These are phyloP conservation scores for Solanum corneliomulleri DNA, from an alignment of 257 asterid species.

Conservation along the genomic window DNA sequence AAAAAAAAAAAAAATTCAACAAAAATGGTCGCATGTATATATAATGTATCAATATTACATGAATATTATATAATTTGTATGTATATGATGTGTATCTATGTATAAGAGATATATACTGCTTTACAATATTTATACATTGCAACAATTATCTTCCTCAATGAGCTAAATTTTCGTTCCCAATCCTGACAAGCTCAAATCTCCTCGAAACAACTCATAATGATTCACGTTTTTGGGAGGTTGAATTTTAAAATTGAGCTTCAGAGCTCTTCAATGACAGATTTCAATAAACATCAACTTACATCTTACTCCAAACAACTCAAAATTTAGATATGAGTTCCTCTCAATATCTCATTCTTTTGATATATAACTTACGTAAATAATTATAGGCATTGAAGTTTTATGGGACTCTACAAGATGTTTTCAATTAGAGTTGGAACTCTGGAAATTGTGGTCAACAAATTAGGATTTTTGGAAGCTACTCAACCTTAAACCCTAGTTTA, in stretches of 20 bases:
- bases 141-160: neutral
- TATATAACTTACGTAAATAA: too few species aligned
- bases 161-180: neutral
- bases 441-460: too few species aligned
- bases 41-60: too few species aligned
- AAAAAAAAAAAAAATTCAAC: neutral
- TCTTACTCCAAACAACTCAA: neutral
- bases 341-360: neutral
- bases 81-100: neutral
- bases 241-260: neutral
- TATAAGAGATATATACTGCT: neutral
- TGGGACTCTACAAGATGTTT: too few species aligned
- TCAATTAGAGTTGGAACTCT: too few species aligned
- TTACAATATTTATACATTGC: neutral
- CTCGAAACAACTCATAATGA: neutral
- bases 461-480: too few species aligned
- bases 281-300: neutral
- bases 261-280: neutral
- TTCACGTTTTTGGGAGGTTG: neutral
- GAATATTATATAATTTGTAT: neutral
- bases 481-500: too few species aligned
- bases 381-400: too few species aligned
- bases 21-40: neutral
- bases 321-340: neutral
- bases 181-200: neutral